Evolutionary conservation across 176 grass and related monocot species (phyloP), one percentile per base, ranked within the genome.

Genomic region (Phyllostachys edulis): DNA sequence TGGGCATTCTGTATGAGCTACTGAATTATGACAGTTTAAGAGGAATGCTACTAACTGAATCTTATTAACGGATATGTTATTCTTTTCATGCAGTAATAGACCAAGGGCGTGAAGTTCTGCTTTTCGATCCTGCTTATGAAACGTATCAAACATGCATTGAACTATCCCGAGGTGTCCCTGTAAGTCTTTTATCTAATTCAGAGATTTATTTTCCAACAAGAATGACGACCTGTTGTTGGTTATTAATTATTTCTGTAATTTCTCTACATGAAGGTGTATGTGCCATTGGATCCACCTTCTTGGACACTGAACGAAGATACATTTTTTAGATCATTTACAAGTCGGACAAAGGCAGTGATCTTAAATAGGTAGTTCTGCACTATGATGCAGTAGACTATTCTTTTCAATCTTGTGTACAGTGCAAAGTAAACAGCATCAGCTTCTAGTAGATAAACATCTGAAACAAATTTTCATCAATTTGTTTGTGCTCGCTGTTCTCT

Each of bases 261-360:
- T 59, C 11, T 71, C 18, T 80, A n/a, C 49, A 75, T 57, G 39
- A 81, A 97, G 95, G 90, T 97, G 3, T 94, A 93, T 90, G 92
- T 98, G 66, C 88, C 87, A 23, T 76, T 98, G 85, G 89, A 92
- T 84, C 92, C 92, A 80, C 92, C 95, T 79, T 82, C 45, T 63
- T 98, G 92, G 95, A 90, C 82, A 55, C 64, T 98, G 46, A 80
- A 93, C n/a, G 60, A 78, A 63, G 87, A 98, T 10, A 83, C 68
- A 50, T 90, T 98, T 77, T 50, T 90, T 61, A 85, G 89, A 68
- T 93, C 87, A 12, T 98, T 98, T 84, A 91, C 95, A 1, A 83
- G 72, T 56, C 87, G 87, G 44, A 97, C 95, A 72, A 97, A 97
- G 87, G 95, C 92, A n/a, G 75, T 94, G 73, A 55, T 98, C 75